Evolutionary conservation across 2,329 filamentous ascomycete species (phyloP).

Genomic region (Hortaea sp.): DNA sequence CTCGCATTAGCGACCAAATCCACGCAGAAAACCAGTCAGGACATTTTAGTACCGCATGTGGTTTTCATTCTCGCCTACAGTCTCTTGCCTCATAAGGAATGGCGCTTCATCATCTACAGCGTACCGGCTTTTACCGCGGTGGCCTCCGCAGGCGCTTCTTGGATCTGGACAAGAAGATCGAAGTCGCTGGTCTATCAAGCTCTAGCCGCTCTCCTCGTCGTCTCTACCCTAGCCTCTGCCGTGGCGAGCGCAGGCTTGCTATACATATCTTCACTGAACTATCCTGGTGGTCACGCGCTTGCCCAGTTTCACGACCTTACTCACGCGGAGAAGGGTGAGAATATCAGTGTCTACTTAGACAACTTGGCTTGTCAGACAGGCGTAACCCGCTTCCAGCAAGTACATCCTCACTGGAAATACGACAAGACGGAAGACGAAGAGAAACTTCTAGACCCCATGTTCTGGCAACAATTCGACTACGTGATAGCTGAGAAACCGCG

Average conservation of each 20-base stretch:
- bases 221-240: constrained; percentile 53
- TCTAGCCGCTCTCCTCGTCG: constrained; percentile 44
- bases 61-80: constrained; percentile 74
- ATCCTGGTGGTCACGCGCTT: constrained; percentile 80
- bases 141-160: constrained; percentile 62
- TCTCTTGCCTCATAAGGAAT: constrained; percentile 87
- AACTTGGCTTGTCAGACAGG: constrained; percentile 56
- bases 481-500: constrained; percentile 44
- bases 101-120: constrained; percentile 85
- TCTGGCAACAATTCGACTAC: constrained; percentile 52
- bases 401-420: constrained; percentile 41
- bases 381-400: constrained; percentile 49
- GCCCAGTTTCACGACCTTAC: constrained; percentile 27
- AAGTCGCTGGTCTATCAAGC: constrained; percentile 51
- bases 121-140: constrained; percentile 71
- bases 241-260: constrained; percentile 57
- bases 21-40: constrained; percentile 34
- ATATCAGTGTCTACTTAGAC: constrained; percentile 41
- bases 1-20: constrained; percentile 40
- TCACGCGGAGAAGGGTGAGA: constrained; percentile 4
- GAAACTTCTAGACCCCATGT: constrained; percentile 37
- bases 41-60: constrained; percentile 54
- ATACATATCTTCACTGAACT: constrained; percentile 76
- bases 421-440: constrained; percentile 48
- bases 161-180: constrained; percentile 48